Base-by-base conservation (phyloP, 257 asterid genomes). In the Gentiana dahurica region DNA sequence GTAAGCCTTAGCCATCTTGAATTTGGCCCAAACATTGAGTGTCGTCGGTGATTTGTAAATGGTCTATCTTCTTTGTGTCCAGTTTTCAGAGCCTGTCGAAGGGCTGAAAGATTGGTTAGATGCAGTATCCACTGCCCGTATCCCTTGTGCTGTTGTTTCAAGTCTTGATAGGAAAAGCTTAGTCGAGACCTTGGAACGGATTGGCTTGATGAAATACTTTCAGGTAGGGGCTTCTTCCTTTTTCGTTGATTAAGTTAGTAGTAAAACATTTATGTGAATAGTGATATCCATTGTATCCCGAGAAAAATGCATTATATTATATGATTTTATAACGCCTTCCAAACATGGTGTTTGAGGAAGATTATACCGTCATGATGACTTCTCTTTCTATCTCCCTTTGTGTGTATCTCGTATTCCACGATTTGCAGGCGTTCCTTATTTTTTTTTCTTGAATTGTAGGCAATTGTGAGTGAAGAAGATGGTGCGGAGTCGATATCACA, bases 401-500 rank as follows among this genome's bases (percentile, higher is more conserved):
- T 34, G 1, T 6, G 5, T 35, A 51, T 1, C 44, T 12, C 39
- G 7, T 38, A 13, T 11, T 57, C 15, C 12, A 41, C 46, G 6
- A 5, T 4, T 0, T 41, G 46, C 46, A 5, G 46, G 6, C 7
- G 46, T 10, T 41, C 3, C 9, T 41, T 24, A 24, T 24, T 1
- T 24, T 0, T 0, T 24, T 35, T 5, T 54, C 62, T 61, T 62
- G 75, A 53, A 61, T 57, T 73, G 70, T 85, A 92, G 95, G 94
- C 95, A 51, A 70, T 85, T 61, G 98, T 88, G 60, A 68, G 87
- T 0, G 98, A 88, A 77, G 98, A 92, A 79, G 97, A 92, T 43
- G 97, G 95, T 37, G 86, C 86, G 95, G 97, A 92, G 51, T 92
- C 97, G 67, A 80, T 88, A 57, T 90, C 98, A 56, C 98, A 92